phyloP scores from a whole-genome alignment of 305 asterid genomes.

The Salvia sclarea region DNA sequence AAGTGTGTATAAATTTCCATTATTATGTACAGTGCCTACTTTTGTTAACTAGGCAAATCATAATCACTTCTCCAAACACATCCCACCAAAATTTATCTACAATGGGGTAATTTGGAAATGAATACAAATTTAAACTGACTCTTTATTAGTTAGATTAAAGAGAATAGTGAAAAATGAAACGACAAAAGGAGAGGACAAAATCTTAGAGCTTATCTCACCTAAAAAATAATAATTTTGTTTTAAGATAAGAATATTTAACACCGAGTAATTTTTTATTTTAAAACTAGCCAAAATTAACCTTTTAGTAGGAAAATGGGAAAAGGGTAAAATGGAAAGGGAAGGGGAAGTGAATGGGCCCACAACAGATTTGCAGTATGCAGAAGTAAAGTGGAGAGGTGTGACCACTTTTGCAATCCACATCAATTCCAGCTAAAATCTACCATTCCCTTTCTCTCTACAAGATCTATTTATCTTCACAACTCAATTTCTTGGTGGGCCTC shows the following conservation, averaged over 20 bases:
- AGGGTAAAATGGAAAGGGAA: background rate
- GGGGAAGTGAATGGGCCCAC: background rate
- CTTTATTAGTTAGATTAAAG: too few relatives aligned
- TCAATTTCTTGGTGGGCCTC: constrained; percentile 18
- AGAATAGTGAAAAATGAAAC: background rate
- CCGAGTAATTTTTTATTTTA: background rate
- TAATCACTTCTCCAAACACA: background rate
- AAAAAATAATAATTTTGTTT: too few relatives aligned
- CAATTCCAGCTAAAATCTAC: constrained; percentile 32
- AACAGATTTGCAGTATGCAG: background rate
- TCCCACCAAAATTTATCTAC: background rate
- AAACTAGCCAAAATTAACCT: constrained; percentile 4
- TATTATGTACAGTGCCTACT: background rate
- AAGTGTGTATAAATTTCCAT: background rate
- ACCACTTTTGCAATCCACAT: constrained; percentile 16
- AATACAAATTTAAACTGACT: background rate
- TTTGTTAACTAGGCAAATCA: background rate
- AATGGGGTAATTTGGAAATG: background rate
- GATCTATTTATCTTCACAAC: background rate
- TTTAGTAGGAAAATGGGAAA: background rate
- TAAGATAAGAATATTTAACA: too few relatives aligned
- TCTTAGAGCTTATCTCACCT: too few relatives aligned
- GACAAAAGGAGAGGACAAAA: background rate
- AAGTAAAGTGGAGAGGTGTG: background rate
- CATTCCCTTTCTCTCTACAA: background rate